These are phyloP conservation scores for Eremomyces bilateralis DNA, from an alignment of 495 filamentous ascomycete species.

Conservation along the genomic window DNA sequence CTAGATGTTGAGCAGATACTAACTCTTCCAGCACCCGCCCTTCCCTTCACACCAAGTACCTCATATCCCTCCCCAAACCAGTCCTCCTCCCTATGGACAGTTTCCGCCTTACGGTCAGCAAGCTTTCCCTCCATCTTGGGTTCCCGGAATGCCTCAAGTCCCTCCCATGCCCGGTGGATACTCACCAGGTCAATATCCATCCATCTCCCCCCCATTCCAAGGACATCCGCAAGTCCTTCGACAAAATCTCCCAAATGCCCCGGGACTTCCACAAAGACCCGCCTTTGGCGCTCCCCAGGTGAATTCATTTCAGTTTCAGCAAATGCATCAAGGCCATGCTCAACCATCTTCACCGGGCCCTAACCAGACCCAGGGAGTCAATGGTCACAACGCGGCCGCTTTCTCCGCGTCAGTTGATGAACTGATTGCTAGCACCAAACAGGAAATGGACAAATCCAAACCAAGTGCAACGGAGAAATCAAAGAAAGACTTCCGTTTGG, in stretches of 20 bases:
- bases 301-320: conserved; percentile 36
- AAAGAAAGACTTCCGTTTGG: conserved; percentile 30
- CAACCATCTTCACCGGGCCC: too few species aligned
- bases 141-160: conserved; percentile 11
- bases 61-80: conserved; percentile 6
- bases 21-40: conserved; percentile 11
- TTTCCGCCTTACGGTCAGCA: not conserved
- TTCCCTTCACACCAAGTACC: conserved; percentile 9
- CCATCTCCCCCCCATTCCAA: conserved; percentile 19
- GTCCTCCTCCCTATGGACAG: not conserved
- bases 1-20: not conserved
- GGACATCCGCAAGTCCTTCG: conserved; percentile 24
- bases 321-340: conserved; percentile 37
- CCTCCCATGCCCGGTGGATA: too few species aligned
- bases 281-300: conserved; percentile 32
- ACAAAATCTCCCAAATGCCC: conserved; percentile 29
- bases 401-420: conserved; percentile 30
- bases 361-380: too few species aligned
- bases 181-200: too few species aligned
- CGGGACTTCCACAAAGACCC: conserved; percentile 43
- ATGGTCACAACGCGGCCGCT: too few species aligned
- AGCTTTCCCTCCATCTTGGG: conserved; percentile 17
- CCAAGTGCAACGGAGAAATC: conserved; percentile 21
- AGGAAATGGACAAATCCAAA: conserved; percentile 14
- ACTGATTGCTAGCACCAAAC: conserved; percentile 31